A percentile compares a stretch with the other conserved stretches of the same genome.
phyloP scores from a whole-genome alignment of 1,284 basidiomycete species.

The Boletus nobilissimus region DNA sequence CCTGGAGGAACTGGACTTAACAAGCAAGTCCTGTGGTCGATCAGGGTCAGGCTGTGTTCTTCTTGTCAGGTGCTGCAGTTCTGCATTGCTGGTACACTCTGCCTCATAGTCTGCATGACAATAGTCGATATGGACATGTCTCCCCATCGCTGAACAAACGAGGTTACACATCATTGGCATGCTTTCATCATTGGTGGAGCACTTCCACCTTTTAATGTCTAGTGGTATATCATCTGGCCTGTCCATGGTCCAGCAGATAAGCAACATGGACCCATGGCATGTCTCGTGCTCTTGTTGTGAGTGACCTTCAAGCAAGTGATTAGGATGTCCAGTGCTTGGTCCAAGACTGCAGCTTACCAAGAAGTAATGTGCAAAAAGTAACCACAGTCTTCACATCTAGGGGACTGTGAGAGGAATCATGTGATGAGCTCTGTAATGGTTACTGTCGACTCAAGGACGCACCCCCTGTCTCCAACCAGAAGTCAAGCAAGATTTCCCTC shows the following conservation, averaged over 20 bases:
- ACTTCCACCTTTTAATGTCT: conserved; percentile 66
- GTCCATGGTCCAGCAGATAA: conserved; percentile 64
- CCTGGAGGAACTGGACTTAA: too few species aligned
- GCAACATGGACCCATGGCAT: conserved; percentile 70
- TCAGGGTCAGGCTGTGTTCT: conserved; percentile 58
- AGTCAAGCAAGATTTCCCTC: too few species aligned
- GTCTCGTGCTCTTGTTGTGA: conserved; percentile 71
- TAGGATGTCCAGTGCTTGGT: neutral
- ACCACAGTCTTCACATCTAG: conserved; percentile 63
- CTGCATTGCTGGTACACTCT: conserved; percentile 53
- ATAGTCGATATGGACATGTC: conserved; percentile 67
- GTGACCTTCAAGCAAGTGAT: too few species aligned
- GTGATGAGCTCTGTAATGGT: too few species aligned
- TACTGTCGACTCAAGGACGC: too few species aligned
- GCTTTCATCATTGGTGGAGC: conserved; percentile 66
- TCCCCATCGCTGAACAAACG: conserved; percentile 62
- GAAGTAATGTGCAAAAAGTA: conserved; percentile 69
- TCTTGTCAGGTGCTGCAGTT: conserved; percentile 58
- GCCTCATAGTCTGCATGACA: conserved; percentile 56
- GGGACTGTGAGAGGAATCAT: conserved; percentile 39
- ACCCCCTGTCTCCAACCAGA: too few species aligned
- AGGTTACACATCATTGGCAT: conserved; percentile 73
- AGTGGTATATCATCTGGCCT: conserved; percentile 56
- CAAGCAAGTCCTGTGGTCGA: conserved; percentile 62
- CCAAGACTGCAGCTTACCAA: conserved; percentile 50